Evolutionary conservation across 1,139 yeast species (phyloP), one percentile per base, ranked within the genome.

Genomic region (Pichia norvegensis): DNA sequence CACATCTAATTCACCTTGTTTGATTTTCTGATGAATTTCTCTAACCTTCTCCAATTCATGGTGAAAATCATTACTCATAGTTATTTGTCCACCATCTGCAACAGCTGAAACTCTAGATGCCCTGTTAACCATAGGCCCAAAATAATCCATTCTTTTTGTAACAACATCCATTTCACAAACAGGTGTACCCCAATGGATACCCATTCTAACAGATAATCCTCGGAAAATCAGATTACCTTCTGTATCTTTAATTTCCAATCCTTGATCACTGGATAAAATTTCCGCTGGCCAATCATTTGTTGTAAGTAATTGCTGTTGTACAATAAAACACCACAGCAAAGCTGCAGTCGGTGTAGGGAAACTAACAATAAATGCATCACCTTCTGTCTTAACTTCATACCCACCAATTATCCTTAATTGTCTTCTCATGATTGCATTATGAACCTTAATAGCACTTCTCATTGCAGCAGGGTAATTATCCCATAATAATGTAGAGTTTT

Each of bases 321-420:
- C 96, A 45, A 85, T 82, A 62, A 90, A 81, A 69, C 97, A 88
- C 98, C 98, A 94, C 40, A 87, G 70, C 47, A 94, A 68, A 0
- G 97, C 97, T 21, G 94, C 74, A 0, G 94, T 79, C 0, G 95
- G 94, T 0, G 96, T 83, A 1, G 97, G 95, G 65, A 92, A 92
- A 7, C 97, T 86, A n/a, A 92, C 97, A 86, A 92, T 90, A 58
- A 92, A 92, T 0, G 98, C 96, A 69, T 92, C 99, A 59, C 99
- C 99, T 78, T 94, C 99, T 1, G 97, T 94, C 64, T 92, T 92
- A 31, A 92, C 98, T 65, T 92, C 99, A 61, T 92, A 92, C 2
- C 98, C 98, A 38, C 97, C 97, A 57, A 86, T 87, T 42, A 90
- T 82, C 55, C 97, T 77, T 54, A 92, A 69, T 58, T 87, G 95